Conservation (phyloP, 176 grass and related monocot genomes). For the Coix lacrymajobi region DNA sequence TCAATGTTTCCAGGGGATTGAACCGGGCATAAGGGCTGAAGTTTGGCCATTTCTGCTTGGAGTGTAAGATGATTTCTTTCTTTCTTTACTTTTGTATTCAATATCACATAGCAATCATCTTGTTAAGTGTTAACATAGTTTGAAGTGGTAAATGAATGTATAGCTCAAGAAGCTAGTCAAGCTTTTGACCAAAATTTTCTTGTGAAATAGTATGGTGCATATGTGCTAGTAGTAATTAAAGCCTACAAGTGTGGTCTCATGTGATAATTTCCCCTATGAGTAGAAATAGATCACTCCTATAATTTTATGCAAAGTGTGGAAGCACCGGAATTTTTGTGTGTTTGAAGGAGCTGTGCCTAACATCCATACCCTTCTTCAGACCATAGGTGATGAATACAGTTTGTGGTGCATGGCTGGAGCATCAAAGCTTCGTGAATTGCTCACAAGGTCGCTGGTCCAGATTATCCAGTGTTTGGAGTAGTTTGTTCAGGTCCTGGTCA, state of each 20-base stretch:
- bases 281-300: not conserved
- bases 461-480: not conserved
- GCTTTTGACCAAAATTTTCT: not conserved
- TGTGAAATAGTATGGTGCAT: not conserved
- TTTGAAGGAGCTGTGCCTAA: not conserved
- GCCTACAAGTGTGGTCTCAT: not conserved
- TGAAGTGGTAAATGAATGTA: slow-evolving; percentile 3
- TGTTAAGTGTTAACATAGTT: not conserved
- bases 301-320: not conserved
- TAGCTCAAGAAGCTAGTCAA: slow-evolving; percentile 4
- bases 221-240: not conserved
- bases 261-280: not conserved
- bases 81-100: slow-evolving; percentile 20
- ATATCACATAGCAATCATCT: not conserved
- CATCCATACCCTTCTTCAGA: not conserved
- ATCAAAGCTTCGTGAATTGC: not conserved
- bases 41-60: slow-evolving; percentile 98
- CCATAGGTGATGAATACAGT: not conserved
- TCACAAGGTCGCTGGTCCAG: not conserved
- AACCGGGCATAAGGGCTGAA: slow-evolving; percentile 75
- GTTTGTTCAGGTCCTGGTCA: not conserved
- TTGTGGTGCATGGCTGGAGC: not conserved
- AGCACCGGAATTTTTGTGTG: not conserved
- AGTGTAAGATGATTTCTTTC: slow-evolving; percentile 58
- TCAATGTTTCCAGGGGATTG: slow-evolving; percentile 65